Evolutionary conservation across 352 stramenopile species (phyloP).

Genomic region (Phytophthora cactorum): DNA sequence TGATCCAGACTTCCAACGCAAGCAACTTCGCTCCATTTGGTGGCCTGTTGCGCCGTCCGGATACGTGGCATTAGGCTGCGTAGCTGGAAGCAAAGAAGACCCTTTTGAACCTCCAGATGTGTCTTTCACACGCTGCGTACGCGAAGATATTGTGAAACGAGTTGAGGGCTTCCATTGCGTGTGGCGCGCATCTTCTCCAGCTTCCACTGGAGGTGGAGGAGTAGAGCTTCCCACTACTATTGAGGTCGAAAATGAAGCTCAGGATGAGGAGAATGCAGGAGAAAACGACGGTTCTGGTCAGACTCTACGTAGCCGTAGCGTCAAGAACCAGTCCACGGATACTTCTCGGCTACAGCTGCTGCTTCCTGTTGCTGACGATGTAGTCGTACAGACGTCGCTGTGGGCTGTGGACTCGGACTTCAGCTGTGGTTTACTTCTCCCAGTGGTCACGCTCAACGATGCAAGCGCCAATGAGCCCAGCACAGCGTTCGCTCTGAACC

Average conservation of each 20-base stretch:
- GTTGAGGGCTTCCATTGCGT: constrained; percentile 68
- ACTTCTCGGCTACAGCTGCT: constrained; percentile 28
- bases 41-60: constrained; percentile 81
- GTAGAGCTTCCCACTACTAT: constrained; percentile 42
- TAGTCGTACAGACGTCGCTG: constrained; percentile 70
- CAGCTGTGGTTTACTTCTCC: constrained; percentile 50
- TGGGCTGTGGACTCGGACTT: constrained; percentile 78
- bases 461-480: constrained; percentile 38
- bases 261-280: constrained; percentile 4
- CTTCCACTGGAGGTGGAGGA: constrained; percentile 38
- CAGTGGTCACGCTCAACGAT: constrained; percentile 72
- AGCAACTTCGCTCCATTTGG: constrained; percentile 85
- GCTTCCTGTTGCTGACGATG: constrained; percentile 46
- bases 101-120: constrained; percentile 74
- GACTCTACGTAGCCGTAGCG: background rate
- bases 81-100: constrained; percentile 83
- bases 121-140: constrained; percentile 64
- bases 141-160: constrained; percentile 77
- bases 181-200: constrained; percentile 51
- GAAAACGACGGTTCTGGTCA: constrained; percentile 15
- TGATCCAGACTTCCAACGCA: constrained; percentile 79
- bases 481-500: constrained; percentile 55
- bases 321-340: constrained; percentile 52
- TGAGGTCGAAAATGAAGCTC: constrained; percentile 31
- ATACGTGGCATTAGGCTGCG: constrained; percentile 77